phyloP scores from a whole-genome alignment of 306 rosid genomes.

The Crotalaria pallida region DNA sequence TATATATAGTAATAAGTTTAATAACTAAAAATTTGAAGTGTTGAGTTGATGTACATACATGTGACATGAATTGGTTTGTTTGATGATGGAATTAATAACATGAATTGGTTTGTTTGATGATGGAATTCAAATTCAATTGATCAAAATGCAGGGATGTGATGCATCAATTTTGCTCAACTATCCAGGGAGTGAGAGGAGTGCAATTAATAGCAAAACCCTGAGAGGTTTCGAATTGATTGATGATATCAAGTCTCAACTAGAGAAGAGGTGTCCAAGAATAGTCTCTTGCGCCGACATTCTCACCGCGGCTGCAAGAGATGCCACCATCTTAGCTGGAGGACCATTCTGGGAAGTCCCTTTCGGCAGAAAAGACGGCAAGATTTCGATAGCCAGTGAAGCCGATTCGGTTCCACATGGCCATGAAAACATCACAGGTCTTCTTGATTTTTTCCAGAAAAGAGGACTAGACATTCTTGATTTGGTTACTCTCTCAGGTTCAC shows the following conservation, averaged over 20 bases:
- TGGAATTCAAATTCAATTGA: not conserved
- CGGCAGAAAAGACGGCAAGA: conserved; percentile 66
- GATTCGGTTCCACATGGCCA: conserved; percentile 71
- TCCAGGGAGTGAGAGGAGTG: conserved; percentile 54
- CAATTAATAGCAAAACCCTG: conserved; percentile 57
- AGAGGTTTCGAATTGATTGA: conserved; percentile 69
- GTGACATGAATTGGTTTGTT: not conserved
- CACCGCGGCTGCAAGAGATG: conserved; percentile 83
- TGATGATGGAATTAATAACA: not conserved
- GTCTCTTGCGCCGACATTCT: conserved; percentile 90
- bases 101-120: too few relatives aligned
- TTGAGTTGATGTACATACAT: not conserved
- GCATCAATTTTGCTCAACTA: conserved; percentile 63
- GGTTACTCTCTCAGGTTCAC: conserved; percentile 82
- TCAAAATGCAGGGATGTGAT: conserved; percentile 67
- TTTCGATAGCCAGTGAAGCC: conserved; percentile 64
- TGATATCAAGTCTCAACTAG: conserved; percentile 61
- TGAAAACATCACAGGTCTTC: conserved; percentile 59
- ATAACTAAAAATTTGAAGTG: not conserved
- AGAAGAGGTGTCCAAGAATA: conserved; percentile 62
- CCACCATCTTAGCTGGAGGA: conserved; percentile 71
- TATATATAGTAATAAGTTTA: not conserved
- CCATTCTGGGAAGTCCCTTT: conserved; percentile 94
- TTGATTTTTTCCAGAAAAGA: conserved; percentile 31
- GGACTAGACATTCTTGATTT: conserved; percentile 72